Percentiles rank a stretch among this genome's conserved stretches.
These are phyloP conservation scores for Verticillium longisporum DNA, from an alignment of 2,329 filamentous ascomycete genomes.

Conservation along the genomic window DNA sequence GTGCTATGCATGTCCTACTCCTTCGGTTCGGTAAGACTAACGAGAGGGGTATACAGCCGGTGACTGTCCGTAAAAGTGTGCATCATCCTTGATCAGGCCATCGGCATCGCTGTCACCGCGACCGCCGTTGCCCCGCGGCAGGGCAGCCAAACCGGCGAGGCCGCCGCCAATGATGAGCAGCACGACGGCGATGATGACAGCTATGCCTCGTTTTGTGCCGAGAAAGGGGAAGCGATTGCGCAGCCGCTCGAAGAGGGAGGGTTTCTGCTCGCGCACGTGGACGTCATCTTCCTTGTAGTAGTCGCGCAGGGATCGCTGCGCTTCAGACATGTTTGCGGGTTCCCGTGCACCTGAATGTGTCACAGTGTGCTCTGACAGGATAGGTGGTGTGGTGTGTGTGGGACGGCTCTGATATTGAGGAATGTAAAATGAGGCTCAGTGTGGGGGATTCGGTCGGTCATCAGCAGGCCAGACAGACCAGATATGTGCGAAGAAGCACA, in stretches of 20 bases:
- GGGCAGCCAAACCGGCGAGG: constrained; percentile 24
- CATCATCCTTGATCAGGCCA: constrained; percentile 16
- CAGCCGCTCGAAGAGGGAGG: not conserved
- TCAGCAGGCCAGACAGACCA: no score
- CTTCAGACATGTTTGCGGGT: not conserved
- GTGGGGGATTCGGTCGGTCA: no score
- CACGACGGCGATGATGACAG: constrained; percentile 14
- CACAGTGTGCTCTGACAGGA: not conserved
- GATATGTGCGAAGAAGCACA: no score
- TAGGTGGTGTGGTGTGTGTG: no score
- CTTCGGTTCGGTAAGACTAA: constrained; percentile 27
- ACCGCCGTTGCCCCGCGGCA: constrained; percentile 9
- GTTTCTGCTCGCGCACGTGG: not conserved
- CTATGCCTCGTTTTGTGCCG: constrained; percentile 20
- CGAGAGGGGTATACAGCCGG: constrained; percentile 45
- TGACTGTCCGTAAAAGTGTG: constrained; percentile 42
- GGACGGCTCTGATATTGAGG: no score
- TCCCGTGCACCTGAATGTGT: not conserved
- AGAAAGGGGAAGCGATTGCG: constrained; percentile 8
- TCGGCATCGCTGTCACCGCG: not conserved
- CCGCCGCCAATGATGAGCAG: constrained; percentile 27
- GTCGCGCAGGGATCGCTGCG: not conserved
- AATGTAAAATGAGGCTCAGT: no score
- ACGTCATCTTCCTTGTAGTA: not conserved
- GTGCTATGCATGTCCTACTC: constrained; percentile 1